phyloP scores from a whole-genome alignment of 345 rosid species.

The Bruguiera sexangula region DNA sequence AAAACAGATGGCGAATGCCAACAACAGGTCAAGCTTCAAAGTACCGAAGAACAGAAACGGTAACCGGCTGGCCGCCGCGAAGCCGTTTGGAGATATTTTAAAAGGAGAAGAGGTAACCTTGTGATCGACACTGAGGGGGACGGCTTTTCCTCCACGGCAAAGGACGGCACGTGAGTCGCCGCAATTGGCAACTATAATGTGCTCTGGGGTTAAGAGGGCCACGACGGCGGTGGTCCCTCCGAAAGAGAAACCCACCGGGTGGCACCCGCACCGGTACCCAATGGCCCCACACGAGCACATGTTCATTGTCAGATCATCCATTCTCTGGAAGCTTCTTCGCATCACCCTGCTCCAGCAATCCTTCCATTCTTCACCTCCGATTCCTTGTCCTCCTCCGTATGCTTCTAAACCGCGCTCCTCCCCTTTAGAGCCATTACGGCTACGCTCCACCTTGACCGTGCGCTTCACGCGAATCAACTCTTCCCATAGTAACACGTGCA shows the following conservation, averaged over 20 bases:
- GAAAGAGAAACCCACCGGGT: constrained; percentile 34
- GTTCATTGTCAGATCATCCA: constrained; percentile 43
- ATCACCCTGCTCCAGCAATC: constrained; percentile 37
- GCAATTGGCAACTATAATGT: constrained; percentile 52
- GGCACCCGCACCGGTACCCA: constrained; percentile 36
- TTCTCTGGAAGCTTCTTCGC: constrained; percentile 40
- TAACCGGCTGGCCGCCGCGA: too few relatives aligned
- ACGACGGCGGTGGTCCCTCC: constrained; percentile 57
- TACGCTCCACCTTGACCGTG: neutral
- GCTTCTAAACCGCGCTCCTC: neutral
- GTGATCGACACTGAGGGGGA: constrained; percentile 53
- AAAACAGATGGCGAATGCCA: constrained; percentile 6
- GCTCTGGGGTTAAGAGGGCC: constrained; percentile 35
- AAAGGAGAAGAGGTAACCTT: constrained; percentile 36
- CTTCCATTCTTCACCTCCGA: constrained; percentile 8
- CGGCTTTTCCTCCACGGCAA: constrained; percentile 43
- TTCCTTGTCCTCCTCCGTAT: neutral
- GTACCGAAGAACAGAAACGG: neutral
- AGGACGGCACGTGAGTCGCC: constrained; percentile 73
- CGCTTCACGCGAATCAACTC: constrained; percentile 37
- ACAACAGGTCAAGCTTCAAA: neutral
- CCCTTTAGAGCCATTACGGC: neutral
- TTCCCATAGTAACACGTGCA: constrained; percentile 47
- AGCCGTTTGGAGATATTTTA: too few relatives aligned
- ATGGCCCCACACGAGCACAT: constrained; percentile 38